These are phyloP conservation scores for Inga oerstediana DNA, from an alignment of 306 rosid species.

Conservation along the genomic window DNA sequence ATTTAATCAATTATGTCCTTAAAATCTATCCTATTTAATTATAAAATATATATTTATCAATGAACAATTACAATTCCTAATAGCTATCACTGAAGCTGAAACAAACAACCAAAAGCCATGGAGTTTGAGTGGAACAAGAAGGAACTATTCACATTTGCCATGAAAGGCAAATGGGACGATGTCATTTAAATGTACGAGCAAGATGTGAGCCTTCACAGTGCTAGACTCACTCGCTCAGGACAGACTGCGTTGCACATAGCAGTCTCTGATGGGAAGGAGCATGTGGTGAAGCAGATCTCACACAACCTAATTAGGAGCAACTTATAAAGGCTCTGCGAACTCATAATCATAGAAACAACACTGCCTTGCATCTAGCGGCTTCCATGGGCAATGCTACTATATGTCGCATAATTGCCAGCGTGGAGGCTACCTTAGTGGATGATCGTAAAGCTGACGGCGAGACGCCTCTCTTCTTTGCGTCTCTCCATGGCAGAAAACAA, in stretches of 20 bases:
- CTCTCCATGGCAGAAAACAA: not conserved
- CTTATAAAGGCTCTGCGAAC: not conserved
- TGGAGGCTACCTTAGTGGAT: not conserved
- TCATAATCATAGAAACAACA: slow-evolving; percentile 31
- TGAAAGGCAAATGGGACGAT: slow-evolving; percentile 42
- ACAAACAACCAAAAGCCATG: not conserved
- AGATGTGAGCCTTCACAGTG: not conserved
- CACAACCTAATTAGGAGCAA: not conserved
- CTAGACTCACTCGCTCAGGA: slow-evolving; percentile 7
- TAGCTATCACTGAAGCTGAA: too few species aligned
- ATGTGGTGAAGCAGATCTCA: not conserved
- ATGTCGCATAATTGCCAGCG: slow-evolving; percentile 35
- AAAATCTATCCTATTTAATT: too few species aligned
- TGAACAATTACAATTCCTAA: too few species aligned
- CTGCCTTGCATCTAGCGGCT: slow-evolving; percentile 54
- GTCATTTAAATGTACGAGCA: slow-evolving; percentile 13
- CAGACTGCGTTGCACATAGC: slow-evolving; percentile 59
- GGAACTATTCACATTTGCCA: not conserved
- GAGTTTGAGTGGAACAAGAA: not conserved
- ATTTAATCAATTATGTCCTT: too few species aligned
- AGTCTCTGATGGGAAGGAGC: slow-evolving; percentile 40
- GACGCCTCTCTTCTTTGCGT: not conserved
- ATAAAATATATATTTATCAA: too few species aligned
- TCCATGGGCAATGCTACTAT: slow-evolving; percentile 35
- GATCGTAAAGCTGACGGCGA: not conserved